Percentiles rank a stretch among this genome's conserved stretches.
Evolutionary conservation across 257 asterid species (phyloP).

Genomic region (Forsythia suspensa): DNA sequence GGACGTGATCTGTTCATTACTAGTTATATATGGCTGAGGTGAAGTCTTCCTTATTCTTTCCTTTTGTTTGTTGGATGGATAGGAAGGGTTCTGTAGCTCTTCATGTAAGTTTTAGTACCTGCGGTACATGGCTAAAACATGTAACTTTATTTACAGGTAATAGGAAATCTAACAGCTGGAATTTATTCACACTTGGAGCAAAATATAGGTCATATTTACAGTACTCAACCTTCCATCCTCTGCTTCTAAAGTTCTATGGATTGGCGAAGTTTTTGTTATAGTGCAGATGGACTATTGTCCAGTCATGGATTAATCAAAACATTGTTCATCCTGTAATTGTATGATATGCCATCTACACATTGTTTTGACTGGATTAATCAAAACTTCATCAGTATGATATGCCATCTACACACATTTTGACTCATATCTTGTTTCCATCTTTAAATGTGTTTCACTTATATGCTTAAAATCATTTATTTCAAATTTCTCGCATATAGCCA

Average conservation of each 20-base stretch:
- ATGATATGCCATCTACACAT: background rate
- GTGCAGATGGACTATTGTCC: background rate
- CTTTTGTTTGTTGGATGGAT: background rate
- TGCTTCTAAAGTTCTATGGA: background rate
- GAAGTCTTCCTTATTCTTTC: background rate
- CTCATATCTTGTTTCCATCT: background rate
- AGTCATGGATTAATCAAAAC: background rate
- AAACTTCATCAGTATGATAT: background rate
- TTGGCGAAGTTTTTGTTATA: background rate
- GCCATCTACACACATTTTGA: background rate
- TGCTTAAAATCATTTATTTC: background rate
- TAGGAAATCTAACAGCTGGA: background rate
- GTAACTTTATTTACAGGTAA: background rate
- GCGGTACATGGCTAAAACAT: background rate
- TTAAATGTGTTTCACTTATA: background rate
- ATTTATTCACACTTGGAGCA: background rate
- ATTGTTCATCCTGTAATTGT: background rate
- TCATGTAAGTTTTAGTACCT: background rate
- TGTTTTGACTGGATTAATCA: background rate
- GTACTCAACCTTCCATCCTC: background rate
- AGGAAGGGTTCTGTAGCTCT: background rate
- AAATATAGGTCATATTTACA: background rate
- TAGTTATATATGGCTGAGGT: background rate
- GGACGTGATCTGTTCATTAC: background rate
- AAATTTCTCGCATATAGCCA: constrained; percentile 16